Evolutionary conservation across 192 early-diverging fungal genomes (phyloP), one percentile per base, ranked within the genome.

Genomic region (Coemansia biformis): DNA sequence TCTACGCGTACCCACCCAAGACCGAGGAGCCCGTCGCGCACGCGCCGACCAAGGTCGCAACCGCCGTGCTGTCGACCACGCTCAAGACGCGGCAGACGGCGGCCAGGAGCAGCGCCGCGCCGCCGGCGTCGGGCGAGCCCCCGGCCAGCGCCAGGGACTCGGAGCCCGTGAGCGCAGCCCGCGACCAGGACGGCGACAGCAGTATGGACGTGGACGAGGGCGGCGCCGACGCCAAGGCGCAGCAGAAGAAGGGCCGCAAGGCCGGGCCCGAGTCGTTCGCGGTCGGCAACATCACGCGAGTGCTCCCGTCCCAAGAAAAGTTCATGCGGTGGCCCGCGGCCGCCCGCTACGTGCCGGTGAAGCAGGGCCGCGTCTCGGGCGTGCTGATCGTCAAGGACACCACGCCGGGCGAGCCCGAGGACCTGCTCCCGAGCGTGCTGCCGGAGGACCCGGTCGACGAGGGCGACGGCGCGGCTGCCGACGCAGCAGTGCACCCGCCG

Each of bases 61-160:
- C 92, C 13, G 94, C 94, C 1, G 90, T 97, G 15, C 76, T 99
- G 38, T 95, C 92, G 21, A 96, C 94, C 5, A 98, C 96, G 11
- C 90, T 90, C 31, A 96, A 90, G 76, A 85, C 89, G 5, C 86
- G 86, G 59, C 89, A 91, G 10, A 72, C 86, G 23, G 89, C 87
- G 71, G 89, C n/a, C n/a, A n/a, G 88, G 67, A 89, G 92, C 64
- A 79, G 74, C 37, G 7, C 42, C 14, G 48, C 32, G 14, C 41
- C 40, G 17, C 38, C 38, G 6, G 9, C 14, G 2, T 43, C 41
- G 8, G 23, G 30, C 14, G 43, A 53, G 51, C 35, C 32, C 28
- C n/a, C 51, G 5, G 33, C 19, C 19, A 12, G 32, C 32, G 32
- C 23, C 12, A 19, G n/a, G n/a, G n/a, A n/a, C n/a, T 34, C 26